Evolutionary conservation across 306 rosid species (phyloP), one percentile per base, ranked within the genome.

Genomic region (Cicer yamashitae): DNA sequence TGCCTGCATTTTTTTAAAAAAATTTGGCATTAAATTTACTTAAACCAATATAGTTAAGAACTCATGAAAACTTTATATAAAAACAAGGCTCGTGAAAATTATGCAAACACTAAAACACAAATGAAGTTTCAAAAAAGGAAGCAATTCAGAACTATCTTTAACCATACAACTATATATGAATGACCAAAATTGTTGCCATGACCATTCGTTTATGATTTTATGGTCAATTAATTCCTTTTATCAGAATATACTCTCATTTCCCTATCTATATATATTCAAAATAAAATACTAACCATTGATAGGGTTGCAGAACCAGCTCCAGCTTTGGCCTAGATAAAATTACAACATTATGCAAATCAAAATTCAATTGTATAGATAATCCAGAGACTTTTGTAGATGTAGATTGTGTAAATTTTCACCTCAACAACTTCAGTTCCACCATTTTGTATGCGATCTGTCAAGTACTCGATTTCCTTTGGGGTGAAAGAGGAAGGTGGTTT

Each of bases 391-490:
- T 10, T 13, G 9, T 70, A 70, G 9, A 44, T 7, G 18, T 7
- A 22, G n/a, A 60, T 69, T 37, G 63, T 34, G 48, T 70, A 56
- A 37, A 10, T 71, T 62, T 60, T 78, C 70, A 92, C 99, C 99
- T 92, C 96, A 56, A 92, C 99, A 77, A 94, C 99, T 90, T 94
- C 99, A 37, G 97, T 94, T 82, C 97, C 97, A 13, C 97, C 97
- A 7, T 94, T 89, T 87, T 94, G 99, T 83, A 94, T 91, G 71
- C 97, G 91, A 69, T 92, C 82, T 1, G 96, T 94, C 86, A 94
- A 86, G 84, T 85, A 87, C 37, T 82, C 89, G 51, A 82, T 79
- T 85, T 94, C 99, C 79, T 85, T 83, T 39, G 13, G 71, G 47
- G 96, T 87, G 83, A 94, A 94, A 74, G 92, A 77, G 46, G 87